A percentile compares a stretch with the other conserved stretches of the same genome.
phyloP scores from a whole-genome alignment of 306 rosid genomes.

The Citrullus amarus region DNA sequence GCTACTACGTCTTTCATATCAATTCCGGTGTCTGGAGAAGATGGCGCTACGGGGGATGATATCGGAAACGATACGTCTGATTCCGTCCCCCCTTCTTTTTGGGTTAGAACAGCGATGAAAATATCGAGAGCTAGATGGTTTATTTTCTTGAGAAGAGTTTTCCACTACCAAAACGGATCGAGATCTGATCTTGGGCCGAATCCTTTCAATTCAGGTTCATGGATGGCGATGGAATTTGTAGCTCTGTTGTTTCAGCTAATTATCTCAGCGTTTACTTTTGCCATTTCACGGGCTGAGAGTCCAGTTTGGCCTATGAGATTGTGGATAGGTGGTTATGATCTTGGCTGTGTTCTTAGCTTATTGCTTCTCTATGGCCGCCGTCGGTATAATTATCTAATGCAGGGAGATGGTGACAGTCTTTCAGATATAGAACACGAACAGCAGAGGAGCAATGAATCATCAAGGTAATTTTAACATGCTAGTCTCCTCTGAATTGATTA shows the following conservation, averaged over 20 bases:
- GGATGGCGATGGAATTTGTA: conserved; percentile 71
- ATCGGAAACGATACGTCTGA: not conserved
- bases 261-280: conserved; percentile 40
- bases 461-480: conserved; percentile 64
- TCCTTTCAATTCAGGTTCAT: conserved; percentile 71
- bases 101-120: conserved; percentile 58
- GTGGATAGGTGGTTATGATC: conserved; percentile 78
- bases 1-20: conserved; percentile 1
- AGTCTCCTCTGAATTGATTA: conserved; percentile 39
- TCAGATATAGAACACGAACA: conserved; percentile 79
- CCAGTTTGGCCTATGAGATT: conserved; percentile 98
- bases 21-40: not conserved
- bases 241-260: conserved; percentile 58
- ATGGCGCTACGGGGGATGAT: not conserved
- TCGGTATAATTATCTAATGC: conserved; percentile 31
- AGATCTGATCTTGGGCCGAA: conserved; percentile 76
- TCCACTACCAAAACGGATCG: conserved; percentile 86
- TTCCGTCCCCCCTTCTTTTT: conserved; percentile 22
- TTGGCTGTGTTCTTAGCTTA: conserved; percentile 69
- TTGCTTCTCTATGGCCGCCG: conserved; percentile 62
- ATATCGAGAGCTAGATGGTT: conserved; percentile 94
- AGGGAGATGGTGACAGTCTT: conserved; percentile 35
- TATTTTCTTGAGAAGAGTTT: conserved; percentile 72
- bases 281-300: conserved; percentile 56
- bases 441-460: conserved; percentile 56